Conservation (phyloP, 73 alveolate genomes). For the Stentor coeruleus region DNA sequence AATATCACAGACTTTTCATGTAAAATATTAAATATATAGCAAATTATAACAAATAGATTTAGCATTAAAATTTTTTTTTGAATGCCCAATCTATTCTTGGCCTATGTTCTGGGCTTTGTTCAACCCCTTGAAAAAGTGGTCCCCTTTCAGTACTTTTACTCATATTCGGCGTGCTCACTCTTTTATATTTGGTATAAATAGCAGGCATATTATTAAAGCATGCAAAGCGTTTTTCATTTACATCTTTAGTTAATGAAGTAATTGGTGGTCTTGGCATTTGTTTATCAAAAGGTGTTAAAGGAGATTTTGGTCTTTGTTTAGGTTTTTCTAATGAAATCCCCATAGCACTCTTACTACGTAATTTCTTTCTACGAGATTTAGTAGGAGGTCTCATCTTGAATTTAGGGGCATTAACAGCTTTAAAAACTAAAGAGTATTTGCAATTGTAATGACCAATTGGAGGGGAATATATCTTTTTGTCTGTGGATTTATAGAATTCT, state of each 20-base stretch:
- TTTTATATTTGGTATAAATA: background rate
- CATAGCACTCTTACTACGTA: background rate
- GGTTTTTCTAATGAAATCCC: background rate
- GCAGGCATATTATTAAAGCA: background rate
- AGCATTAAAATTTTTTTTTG: background rate
- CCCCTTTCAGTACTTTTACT: background rate
- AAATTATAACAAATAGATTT: background rate
- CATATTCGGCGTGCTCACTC: constrained; percentile 17
- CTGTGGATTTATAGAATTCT: constrained; percentile 16
- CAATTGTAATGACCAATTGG: background rate
- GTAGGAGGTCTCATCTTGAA: constrained; percentile 10
- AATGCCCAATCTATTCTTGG: background rate
- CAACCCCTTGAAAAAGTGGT: background rate
- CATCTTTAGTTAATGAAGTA: background rate
- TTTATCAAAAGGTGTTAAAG: background rate
- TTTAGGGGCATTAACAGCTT: background rate
- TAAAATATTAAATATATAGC: background rate
- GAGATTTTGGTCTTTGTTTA: background rate
- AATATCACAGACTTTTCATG: background rate
- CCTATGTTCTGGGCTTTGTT: background rate
- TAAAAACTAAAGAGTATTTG: background rate
- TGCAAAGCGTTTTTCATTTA: constrained; percentile 9
- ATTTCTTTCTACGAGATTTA: background rate
- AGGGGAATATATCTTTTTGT: background rate
- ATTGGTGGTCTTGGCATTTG: constrained; percentile 22